Evolutionary conservation across 2,329 filamentous ascomycete species (phyloP), one percentile per base, ranked within the genome.

Genomic region (Triangularia setosa): DNA sequence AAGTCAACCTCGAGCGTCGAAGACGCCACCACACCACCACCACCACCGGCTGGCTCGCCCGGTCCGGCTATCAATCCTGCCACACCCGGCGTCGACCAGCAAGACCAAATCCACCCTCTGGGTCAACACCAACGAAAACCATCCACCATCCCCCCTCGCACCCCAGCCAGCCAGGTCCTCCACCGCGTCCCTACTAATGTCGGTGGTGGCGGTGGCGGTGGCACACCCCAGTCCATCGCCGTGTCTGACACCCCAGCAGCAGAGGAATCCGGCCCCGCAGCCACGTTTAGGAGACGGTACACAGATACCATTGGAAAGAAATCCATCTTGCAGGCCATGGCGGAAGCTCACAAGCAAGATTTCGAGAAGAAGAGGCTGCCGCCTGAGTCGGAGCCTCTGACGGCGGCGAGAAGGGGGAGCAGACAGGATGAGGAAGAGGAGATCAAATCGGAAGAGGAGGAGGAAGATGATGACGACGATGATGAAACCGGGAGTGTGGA

Each of bases 331-430:
- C 86, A 83, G 14, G 87, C 93, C n/a, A 82, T 97, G 69, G 90
- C 92, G 3, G 84, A 89, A 66, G 94, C 94, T 5, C 95, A 98
- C 75, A 90, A 86, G 66, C 90, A 96, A 75, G 94, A 98, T 77
- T 98, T 97, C 75, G 91, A 96, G 77, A 90, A 95, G 79, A 90
- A 87, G 75, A 84, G 86, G 67, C 77, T 74, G 70, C 76, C 77
- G n/a, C 33, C 23, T 25, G 60, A 24, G 18, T 48, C 40, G 21
- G 64, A 63, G 28, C 27, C 28, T 28, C 35, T 48, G 56, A 64
- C 8, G 48, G 18, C 30, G 52, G 18, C 35, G 21, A n/a, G 56
- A 11, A 16, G 28, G 18, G 58, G 30, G 16, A 60, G 61, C 21
- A 28, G 64, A 16, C 14, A 68, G 0, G 73, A 71, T 16, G 61